Evolutionary conservation across 2,329 filamentous ascomycete genomes (phyloP), one percentile per base, ranked within the genome.

Genomic region (Westerdykella sp.): DNA sequence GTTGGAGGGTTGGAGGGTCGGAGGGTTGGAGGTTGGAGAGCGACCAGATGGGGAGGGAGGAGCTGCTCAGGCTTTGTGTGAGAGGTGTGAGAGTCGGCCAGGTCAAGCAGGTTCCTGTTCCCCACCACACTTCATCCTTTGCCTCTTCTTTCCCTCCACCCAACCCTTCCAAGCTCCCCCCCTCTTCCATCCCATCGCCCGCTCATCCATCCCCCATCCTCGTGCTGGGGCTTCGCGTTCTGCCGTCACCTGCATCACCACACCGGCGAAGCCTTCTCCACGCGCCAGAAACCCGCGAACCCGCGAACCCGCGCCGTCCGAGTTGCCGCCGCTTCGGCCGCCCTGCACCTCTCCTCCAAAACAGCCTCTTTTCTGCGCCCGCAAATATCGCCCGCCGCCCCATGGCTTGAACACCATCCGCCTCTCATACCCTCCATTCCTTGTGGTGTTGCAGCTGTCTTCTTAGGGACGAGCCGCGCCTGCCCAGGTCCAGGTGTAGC

Each of bases 361-460:
- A 4, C 25, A 28, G 25, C 25, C 25, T 28, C 7, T 28, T 28
- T 12, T 7, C 7, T 9, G 7, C 25, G 9, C 9, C 4, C 11
- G 7, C 25, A 28, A 28, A 28, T 28, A 9, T 28, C 11, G 25
- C 25, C 2, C 25, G 18, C 7, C 25, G 11, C 25, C 25, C 25
- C 25, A 28, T 28, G 25, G 25, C 25, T 7, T 28, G 25, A 28
- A 28, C 25, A 15, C 15, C 32, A 7, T 30, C 13, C 9, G 10
- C 28, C 39, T 30, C 13, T 21, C 18, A 21, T 21, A 12, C 6
- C 49, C 39, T 31, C 42, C 42, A 35, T 44, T 23, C 18, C 18
- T 62, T 61, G 59, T 60, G 37, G 56, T 60, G 49, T 42, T 57
- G 49, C 49, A 45, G 56, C 54, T 50, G 48, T 51, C 51, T 48